Evolutionary conservation across 179 eudicot genomes (phyloP), one percentile per base, ranked within the genome.

Genomic region (Monotropa hypopitys): DNA sequence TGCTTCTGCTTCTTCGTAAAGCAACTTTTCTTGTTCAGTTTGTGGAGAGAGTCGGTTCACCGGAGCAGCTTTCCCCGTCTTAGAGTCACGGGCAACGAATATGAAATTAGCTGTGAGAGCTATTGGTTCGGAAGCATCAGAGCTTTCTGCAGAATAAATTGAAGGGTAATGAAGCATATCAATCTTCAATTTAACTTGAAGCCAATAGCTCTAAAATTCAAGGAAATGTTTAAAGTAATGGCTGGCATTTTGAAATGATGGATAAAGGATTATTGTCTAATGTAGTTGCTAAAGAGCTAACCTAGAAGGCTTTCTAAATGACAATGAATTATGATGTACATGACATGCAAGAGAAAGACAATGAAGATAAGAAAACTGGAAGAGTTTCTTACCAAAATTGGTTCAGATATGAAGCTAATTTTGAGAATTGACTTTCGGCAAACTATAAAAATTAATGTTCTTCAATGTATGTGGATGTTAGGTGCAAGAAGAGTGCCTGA

Each of bases 61-160:
- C 66, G 85, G 87, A 77, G 98, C 94, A 74, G 98, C 92, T 84
- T 87, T 87, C 49, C 89, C 87, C 0, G 99, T 96, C 85, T 91
- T 87, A 51, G 97, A 90, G 84, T 96, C 96, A 73, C 97, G 99
- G 54, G 97, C 98, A 43, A 96, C 99, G 53, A 96, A 96, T 53
- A 90, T 93, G 90, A 96, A 96, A 75, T 91, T 96, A 77, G 97
- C 99, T 15, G 91, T 86, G 6, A 96, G 91, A 63, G 94, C 98
- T 51, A 89, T 81, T 47, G 92, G 82, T 50, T 88, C 90, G 15
- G 83, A 66, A 76, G 67, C 82, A 67, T 84, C 80, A 56, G 81
- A 62, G 53, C 78, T 73, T 73, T 79, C 92, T 90, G 89, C 80
- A 80, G 43, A 53, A 72, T 49, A 45, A 72, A 33, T 20, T 0